Evolutionary conservation across 1,284 basidiomycete species (phyloP).

Genomic region (Leccinum pachyderme): DNA sequence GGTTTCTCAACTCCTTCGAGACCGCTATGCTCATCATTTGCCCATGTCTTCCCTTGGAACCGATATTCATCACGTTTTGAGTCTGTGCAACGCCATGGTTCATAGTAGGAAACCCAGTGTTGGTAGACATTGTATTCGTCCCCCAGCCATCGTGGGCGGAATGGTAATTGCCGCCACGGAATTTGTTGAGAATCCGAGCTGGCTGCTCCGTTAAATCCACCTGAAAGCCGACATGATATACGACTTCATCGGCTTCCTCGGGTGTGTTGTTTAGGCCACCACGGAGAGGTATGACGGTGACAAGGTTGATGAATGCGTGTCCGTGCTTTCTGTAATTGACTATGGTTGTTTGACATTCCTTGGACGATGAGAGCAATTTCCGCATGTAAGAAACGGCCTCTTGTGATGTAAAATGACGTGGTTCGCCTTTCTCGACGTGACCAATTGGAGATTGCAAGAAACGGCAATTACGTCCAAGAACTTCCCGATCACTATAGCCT

Average conservation of each 20-base stretch:
- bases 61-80: conserved; percentile 21
- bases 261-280: conserved; percentile 55
- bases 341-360: conserved; percentile 86
- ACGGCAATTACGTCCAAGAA: conserved; percentile 88
- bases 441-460: conserved; percentile 82
- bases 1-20: conserved; percentile 41
- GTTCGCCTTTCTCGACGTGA: conserved; percentile 59
- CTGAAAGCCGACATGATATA: conserved; percentile 91
- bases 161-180: conserved; percentile 70
- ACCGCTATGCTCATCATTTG: conserved; percentile 37
- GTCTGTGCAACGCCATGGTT: conserved; percentile 10
- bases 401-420: conserved; percentile 64
- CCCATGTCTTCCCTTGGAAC: conserved; percentile 34
- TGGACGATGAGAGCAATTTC: conserved; percentile 64
- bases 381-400: conserved; percentile 70
- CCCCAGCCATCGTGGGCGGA: conserved; percentile 48
- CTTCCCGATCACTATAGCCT: conserved; percentile 76
- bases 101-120: not conserved
- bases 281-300: conserved; percentile 80
- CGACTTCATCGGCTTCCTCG: conserved; percentile 57
- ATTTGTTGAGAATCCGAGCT: conserved; percentile 74
- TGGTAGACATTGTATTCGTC: not conserved
- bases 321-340: conserved; percentile 90
- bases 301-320: conserved; percentile 82
- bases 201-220: conserved; percentile 89